Evolutionary conservation across 805 yeast species (phyloP).

Genomic region (Wickerhamiella azyma): DNA sequence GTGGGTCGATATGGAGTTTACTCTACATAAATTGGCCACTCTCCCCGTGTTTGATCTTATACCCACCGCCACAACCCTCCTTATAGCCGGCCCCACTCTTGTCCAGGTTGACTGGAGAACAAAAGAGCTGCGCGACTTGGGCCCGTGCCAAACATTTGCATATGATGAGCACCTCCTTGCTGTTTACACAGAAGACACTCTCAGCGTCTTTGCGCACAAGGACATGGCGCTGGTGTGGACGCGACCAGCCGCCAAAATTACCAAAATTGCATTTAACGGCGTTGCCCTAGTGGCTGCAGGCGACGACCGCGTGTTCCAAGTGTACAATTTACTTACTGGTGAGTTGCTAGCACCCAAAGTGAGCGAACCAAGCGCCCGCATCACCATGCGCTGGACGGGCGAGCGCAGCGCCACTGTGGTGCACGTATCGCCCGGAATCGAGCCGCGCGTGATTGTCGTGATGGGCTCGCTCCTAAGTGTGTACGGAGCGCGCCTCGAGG

Average conservation of each 20-base stretch:
- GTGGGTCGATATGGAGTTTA: not conserved
- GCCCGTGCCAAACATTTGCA: not conserved
- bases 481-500: not conserved
- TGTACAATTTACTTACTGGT: slow-evolving; percentile 5
- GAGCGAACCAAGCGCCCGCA: not conserved
- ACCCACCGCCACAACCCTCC: not conserved
- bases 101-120: not conserved
- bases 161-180: not conserved
- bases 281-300: slow-evolving; percentile 2
- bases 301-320: not conserved
- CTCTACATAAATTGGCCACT: not conserved
- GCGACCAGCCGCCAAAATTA: not conserved
- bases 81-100: not conserved
- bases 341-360: not conserved
- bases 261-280: not conserved
- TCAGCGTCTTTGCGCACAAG: not conserved
- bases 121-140: not conserved
- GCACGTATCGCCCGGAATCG: not conserved
- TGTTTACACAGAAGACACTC: not conserved
- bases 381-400: too few relatives aligned
- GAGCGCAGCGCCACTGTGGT: not conserved
- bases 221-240: not conserved
- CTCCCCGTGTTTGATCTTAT: not conserved
- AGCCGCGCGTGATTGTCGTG: not conserved
- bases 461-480: not conserved